Evolutionary conservation across 2,329 filamentous ascomycete species (phyloP).

Genomic region (Paecilomyces variotii): DNA sequence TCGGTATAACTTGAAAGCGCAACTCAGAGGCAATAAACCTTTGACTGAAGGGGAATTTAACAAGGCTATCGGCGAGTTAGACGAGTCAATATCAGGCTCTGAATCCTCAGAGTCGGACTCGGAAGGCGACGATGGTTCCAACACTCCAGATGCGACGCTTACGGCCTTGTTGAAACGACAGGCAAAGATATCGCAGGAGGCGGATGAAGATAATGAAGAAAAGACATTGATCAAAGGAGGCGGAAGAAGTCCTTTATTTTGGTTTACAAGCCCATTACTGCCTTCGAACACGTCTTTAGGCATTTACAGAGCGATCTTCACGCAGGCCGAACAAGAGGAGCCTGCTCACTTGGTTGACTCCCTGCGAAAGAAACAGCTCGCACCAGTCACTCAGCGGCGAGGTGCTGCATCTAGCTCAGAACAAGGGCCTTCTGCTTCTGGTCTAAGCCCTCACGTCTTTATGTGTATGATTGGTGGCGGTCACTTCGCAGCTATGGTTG

Average conservation of each 20-base stretch:
- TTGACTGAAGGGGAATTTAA: slow-evolving; percentile 81
- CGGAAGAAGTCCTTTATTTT: slow-evolving; percentile 69
- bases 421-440: slow-evolving; percentile 31
- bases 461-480: slow-evolving; percentile 98
- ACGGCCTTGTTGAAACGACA: slow-evolving; percentile 48
- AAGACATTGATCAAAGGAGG: slow-evolving; percentile 42
- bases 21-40: slow-evolving; percentile 62
- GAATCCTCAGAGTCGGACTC: slow-evolving; percentile 65
- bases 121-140: slow-evolving; percentile 46
- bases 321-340: slow-evolving; percentile 60
- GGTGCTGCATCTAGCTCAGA: slow-evolving; percentile 27
- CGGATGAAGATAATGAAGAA: slow-evolving; percentile 39
- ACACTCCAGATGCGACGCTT: slow-evolving; percentile 46
- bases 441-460: slow-evolving; percentile 72
- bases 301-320: slow-evolving; percentile 76
- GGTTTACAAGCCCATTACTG: slow-evolving; percentile 71
- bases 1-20: slow-evolving; percentile 90
- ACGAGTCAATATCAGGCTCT: slow-evolving; percentile 81
- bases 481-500: slow-evolving; percentile 94
- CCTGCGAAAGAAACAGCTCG: slow-evolving; percentile 68
- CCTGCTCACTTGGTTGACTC: slow-evolving; percentile 56
- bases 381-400: slow-evolving; percentile 44
- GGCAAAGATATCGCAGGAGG: slow-evolving; percentile 18
- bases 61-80: slow-evolving; percentile 72
- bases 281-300: slow-evolving; percentile 75